These are phyloP conservation scores for Triticum dicoccoides DNA, from an alignment of 176 grass and related monocot species.

Conservation along the genomic window DNA sequence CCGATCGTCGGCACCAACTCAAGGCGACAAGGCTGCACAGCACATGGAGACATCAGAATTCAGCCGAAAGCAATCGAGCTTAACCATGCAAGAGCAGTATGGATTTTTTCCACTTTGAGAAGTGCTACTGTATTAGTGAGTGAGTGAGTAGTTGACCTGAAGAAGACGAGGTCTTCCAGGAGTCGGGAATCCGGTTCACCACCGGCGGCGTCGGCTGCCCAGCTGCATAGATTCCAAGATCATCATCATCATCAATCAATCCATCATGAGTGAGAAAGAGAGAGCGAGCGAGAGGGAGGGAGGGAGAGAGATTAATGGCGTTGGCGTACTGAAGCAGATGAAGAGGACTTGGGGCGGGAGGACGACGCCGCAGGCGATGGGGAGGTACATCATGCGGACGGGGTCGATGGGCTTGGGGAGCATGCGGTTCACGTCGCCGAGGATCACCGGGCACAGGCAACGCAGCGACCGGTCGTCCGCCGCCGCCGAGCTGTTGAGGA, in stretches of 20 bases:
- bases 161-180: background rate
- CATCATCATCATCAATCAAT: background rate
- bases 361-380: slow-evolving; percentile 47
- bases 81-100: background rate
- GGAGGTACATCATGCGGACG: slow-evolving; percentile 47
- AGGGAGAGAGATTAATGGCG: background rate
- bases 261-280: background rate
- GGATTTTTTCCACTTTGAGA: background rate
- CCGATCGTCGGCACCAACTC: background rate
- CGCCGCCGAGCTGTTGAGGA: slow-evolving; percentile 35
- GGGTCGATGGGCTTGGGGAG: slow-evolving; percentile 45
- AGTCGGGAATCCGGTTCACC: background rate
- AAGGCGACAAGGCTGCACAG: background rate
- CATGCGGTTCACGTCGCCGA: slow-evolving; percentile 50
- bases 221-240: slow-evolving; percentile 9
- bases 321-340: slow-evolving; percentile 46
- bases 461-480: slow-evolving; percentile 15
- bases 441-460: slow-evolving; percentile 49
- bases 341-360: slow-evolving; percentile 40
- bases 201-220: slow-evolving; percentile 24
- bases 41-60: background rate
- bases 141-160: background rate
- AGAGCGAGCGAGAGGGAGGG: background rate
- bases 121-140: too few species aligned
- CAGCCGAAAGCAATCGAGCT: background rate